phyloP scores from a whole-genome alignment of 2,329 filamentous ascomycete species.

The Leptoxyphium fumago region DNA sequence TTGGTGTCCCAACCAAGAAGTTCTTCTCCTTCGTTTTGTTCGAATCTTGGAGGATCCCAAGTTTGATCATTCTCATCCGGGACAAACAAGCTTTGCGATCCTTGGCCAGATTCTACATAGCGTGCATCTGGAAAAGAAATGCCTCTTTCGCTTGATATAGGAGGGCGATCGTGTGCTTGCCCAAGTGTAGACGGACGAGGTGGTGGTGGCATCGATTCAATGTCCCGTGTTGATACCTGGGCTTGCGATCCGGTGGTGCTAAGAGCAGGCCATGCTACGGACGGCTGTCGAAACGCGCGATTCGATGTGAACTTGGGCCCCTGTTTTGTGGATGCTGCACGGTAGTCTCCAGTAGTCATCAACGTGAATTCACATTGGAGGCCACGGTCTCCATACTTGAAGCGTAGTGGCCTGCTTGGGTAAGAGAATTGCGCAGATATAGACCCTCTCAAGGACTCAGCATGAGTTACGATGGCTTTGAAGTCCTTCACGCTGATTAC shows the following conservation, averaged over 20 bases:
- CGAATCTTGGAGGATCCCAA: conserved; percentile 58
- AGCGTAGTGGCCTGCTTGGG: conserved; percentile 56
- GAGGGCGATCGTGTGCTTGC: conserved; percentile 14
- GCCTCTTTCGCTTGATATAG: not conserved
- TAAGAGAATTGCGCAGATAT: conserved; percentile 56
- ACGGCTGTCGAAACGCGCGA: conserved; percentile 13
- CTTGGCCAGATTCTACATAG: conserved; percentile 42
- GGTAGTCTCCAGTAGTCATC: conserved; percentile 61
- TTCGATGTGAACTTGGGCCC: conserved; percentile 25
- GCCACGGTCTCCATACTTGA: conserved; percentile 54
- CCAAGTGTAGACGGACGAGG: conserved; percentile 16
- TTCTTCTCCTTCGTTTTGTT: conserved; percentile 48
- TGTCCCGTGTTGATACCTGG: conserved; percentile 4
- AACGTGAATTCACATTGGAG: conserved; percentile 63
- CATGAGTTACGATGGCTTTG: conserved; percentile 62
- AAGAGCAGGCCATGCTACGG: conserved; percentile 6
- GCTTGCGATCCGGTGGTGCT: conserved; percentile 10
- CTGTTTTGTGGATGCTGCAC: conserved; percentile 21
- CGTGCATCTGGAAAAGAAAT: conserved; percentile 2
- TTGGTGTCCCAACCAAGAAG: conserved; percentile 63
- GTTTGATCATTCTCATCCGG: conserved; percentile 51
- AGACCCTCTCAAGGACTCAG: conserved; percentile 51
- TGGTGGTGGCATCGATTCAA: conserved; percentile 29
- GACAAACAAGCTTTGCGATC: conserved; percentile 58
- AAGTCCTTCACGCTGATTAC: conserved; percentile 75